Base-by-base conservation (phyloP, 1,284 basidiomycete species). In the Malassezia sympodialis region DNA sequence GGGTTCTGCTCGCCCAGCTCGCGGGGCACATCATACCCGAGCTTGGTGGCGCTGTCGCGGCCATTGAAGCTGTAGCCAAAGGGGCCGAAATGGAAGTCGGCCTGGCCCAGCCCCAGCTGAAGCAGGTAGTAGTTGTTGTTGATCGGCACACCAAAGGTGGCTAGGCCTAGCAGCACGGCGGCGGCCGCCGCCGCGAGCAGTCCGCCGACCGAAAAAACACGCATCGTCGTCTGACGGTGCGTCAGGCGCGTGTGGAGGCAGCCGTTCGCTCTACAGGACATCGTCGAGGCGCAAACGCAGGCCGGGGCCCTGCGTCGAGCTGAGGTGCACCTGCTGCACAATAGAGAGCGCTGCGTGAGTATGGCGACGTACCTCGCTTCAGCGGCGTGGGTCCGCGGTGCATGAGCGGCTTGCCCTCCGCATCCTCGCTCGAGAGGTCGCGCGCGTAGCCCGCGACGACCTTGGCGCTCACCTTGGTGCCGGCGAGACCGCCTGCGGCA, bases 241-340 rank as follows among this genome's bases (percentile, higher is more conserved):
- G 17, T n/a, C n/a, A n/a, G n/a, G n/a, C n/a, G n/a, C n/a, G 12
- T 41, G 30, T 48, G 17, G 39, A 32, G 31, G 14, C 26, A 17
- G 49, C 40, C 34, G 24, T n/a, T 24, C 23, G 34, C 44, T n/a
- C 44, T 53, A 53, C 52, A 56, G 19, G n/a, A 70, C 61, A 30
- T 73, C 69, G 11, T 62, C 58, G 10, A 72, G 49, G 23, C 63
- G 60, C 37, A 74, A 73, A 83, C 65, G 83, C 85, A 93, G 88
- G 17, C 86, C 85, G 19, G 90, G 90, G 15, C 89, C 89, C 69
- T 86, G 84, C 32, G 82, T 83, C 24, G 89, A 88, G 76, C 86
- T 89, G 52, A 94, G 79, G 62, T 88, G 79, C 21, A 90, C 84
- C 62, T 83, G 83, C 32, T 68, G 37, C 59, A 62, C 65, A 17